Evolutionary conservation across 495 filamentous ascomycete genomes (phyloP), one percentile per base, ranked within the genome.

Genomic region (Tetracladium marchalianum): DNA sequence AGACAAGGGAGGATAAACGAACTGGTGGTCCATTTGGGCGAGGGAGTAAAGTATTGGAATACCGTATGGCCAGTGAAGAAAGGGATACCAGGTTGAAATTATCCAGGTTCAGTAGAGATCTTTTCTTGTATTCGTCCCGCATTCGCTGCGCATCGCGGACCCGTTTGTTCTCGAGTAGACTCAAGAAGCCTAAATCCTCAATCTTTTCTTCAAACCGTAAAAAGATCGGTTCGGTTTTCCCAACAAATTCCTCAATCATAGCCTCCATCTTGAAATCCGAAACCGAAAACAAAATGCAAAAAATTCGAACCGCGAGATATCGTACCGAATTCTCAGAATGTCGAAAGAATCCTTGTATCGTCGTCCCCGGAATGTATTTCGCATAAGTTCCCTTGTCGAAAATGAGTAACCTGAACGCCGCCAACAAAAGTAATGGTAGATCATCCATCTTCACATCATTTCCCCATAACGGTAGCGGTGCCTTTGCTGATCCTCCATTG

Each of bases 151-250:
- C 53, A 33, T 72, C 56, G 38, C 64, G 56, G 15, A 65, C 58
- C 43, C 74, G 64, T 24, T 67, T 62, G 53, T 87, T 80, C 61
- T 95, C 89, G 72, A 89, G 85, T 37, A 96, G 60, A 34, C 78
- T 77, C 38, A 97, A 68, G 60, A 94, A 90, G 22, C 79, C 75
- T 66, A 90, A 97, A 60, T 96, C 88, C 35, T 93, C 80, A 35
- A 59, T 58, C 44, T 71, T 75, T 16, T 80, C 87, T 61, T 99
- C 93, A 75, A 84, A 85, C 16, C 74, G 62, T 2, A 80, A 87
- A 49, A 71, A 52, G 22, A 92, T 71, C 15, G 74, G 67, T 36
- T 77, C 76, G 39, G 69, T 54, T 11, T 54, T 58, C 41, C 73
- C 75, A 19, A 86, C 65, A 65, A 90, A 70, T 52, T 71, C 66